These are phyloP conservation scores for Hygrophila difformis DNA, from an alignment of 257 asterid species.

Conservation along the genomic window DNA sequence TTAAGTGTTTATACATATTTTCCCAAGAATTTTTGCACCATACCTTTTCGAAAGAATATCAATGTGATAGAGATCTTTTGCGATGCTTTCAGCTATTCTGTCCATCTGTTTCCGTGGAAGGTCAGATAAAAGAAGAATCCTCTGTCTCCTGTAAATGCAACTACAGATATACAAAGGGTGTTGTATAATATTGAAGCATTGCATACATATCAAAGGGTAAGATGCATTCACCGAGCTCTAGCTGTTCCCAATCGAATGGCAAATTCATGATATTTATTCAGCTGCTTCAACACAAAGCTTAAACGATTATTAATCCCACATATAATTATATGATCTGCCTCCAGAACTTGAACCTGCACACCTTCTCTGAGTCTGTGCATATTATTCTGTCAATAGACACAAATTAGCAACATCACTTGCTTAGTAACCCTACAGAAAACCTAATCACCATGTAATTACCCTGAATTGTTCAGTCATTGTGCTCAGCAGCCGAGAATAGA, in stretches of 20 bases:
- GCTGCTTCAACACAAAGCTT: slow-evolving; percentile 79
- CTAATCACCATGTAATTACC: slow-evolving; percentile 34
- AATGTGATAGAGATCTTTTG: slow-evolving; percentile 85
- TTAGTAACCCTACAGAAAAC: background rate
- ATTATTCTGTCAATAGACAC: slow-evolving; percentile 51
- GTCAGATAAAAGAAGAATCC: slow-evolving; percentile 86
- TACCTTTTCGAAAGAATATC: slow-evolving; percentile 91
- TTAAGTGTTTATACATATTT: too few relatives aligned
- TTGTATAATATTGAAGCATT: background rate
- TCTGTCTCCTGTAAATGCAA: slow-evolving; percentile 60
- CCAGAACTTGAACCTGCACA: slow-evolving; percentile 89
- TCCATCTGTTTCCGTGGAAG: slow-evolving; percentile 96
- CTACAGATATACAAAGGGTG: background rate
- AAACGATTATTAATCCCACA: slow-evolving; percentile 88
- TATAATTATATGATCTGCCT: slow-evolving; percentile 79
- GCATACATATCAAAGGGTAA: too few relatives aligned
- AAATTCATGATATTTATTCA: slow-evolving; percentile 84
- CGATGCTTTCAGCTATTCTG: slow-evolving; percentile 62
- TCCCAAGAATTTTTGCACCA: too few relatives aligned
- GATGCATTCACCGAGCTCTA: slow-evolving; percentile 55
- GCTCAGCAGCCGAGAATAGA: slow-evolving; percentile 90
- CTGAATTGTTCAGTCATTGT: slow-evolving; percentile 97
- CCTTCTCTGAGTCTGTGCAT: slow-evolving; percentile 95
- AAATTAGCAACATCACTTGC: slow-evolving; percentile 23
- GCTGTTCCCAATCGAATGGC: slow-evolving; percentile 95